phyloP scores from a whole-genome alignment of 805 yeast species.

The Ogataea kodamae region DNA sequence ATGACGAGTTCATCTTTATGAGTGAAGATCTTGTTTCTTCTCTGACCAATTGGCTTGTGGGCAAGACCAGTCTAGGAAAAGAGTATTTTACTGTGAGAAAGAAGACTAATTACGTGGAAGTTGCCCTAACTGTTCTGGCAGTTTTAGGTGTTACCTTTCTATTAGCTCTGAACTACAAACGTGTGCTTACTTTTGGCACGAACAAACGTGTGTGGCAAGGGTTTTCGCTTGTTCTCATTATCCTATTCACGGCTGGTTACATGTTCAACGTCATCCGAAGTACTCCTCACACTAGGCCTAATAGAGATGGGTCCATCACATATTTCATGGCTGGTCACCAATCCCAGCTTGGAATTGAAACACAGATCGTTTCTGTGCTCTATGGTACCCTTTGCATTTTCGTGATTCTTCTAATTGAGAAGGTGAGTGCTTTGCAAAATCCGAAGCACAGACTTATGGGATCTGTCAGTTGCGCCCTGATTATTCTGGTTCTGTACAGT shows the following conservation, averaged over 20 bases:
- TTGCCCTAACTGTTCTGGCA: conserved; percentile 35
- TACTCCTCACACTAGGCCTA: conserved; percentile 55
- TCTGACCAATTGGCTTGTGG: conserved; percentile 34
- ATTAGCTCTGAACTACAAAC: conserved; percentile 29
- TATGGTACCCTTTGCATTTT: conserved; percentile 67
- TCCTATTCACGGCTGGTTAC: conserved; percentile 81
- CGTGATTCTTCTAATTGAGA: conserved; percentile 55
- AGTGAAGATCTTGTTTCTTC: conserved; percentile 38
- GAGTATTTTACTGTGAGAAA: conserved; percentile 35
- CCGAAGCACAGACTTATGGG: conserved; percentile 47
- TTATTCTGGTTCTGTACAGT: conserved; percentile 58
- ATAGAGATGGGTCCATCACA: conserved; percentile 34
- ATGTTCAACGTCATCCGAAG: conserved; percentile 89
- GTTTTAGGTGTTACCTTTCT: conserved; percentile 32
- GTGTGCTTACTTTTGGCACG: conserved; percentile 39
- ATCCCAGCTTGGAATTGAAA: conserved; percentile 80
- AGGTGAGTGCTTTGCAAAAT: conserved; percentile 48
- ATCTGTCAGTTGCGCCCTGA: conserved; percentile 40
- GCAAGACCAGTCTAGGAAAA: conserved; percentile 16
- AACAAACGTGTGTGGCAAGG: conserved; percentile 72
- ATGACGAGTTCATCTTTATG: conserved; percentile 43
- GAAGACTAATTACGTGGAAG: conserved; percentile 41
- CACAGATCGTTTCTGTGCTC: conserved; percentile 74
- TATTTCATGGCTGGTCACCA: conserved; percentile 60
- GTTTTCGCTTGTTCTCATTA: conserved; percentile 53